A percentile compares a stretch with the other conserved stretches of the same genome.
Evolutionary conservation across 169 alveolate species (phyloP).

Genomic region (Plasmodium ovale): DNA sequence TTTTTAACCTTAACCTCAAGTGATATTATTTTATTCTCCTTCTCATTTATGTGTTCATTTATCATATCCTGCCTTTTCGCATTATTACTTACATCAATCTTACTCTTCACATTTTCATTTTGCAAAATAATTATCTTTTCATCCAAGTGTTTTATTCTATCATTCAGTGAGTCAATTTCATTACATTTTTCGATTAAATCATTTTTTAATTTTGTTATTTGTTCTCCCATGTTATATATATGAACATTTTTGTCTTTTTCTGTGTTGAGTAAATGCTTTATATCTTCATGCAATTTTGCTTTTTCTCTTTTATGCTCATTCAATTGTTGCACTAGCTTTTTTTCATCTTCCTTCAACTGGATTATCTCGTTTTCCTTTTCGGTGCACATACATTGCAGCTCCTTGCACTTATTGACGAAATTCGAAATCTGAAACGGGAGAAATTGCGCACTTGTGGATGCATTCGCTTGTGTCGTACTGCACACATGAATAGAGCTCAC

Average conservation of each 20-base stretch:
- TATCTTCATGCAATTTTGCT: conserved; percentile 15
- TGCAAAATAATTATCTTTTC: conserved; percentile 17
- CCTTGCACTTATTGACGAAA: conserved; percentile 56
- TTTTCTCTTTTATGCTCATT: conserved; percentile 21
- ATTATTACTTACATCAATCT: conserved; percentile 33
- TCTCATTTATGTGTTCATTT: conserved; percentile 37
- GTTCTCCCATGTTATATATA: neutral
- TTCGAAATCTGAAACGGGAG: conserved; percentile 21
- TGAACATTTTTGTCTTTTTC: conserved; percentile 7
- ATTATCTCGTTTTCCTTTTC: conserved; percentile 22
- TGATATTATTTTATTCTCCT: conserved; percentile 17
- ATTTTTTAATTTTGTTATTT: conserved; percentile 15
- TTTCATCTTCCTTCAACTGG: conserved; percentile 15
- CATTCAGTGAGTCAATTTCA: conserved; percentile 18
- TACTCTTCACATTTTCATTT: conserved; percentile 36
- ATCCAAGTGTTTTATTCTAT: neutral
- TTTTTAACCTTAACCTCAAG: conserved; percentile 37
- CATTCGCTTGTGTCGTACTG: too few species aligned
- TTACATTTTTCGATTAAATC: conserved; percentile 17
- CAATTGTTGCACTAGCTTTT: conserved; percentile 22
- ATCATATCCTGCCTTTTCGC: conserved; percentile 44
- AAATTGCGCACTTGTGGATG: too few species aligned
- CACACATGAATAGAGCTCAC: too few species aligned
- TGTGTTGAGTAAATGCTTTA: neutral
- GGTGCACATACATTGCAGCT: conserved; percentile 20